Evolutionary conservation across 164 flowering plant genomes (phyloP).

Genomic region (Magnolia officinalis): DNA sequence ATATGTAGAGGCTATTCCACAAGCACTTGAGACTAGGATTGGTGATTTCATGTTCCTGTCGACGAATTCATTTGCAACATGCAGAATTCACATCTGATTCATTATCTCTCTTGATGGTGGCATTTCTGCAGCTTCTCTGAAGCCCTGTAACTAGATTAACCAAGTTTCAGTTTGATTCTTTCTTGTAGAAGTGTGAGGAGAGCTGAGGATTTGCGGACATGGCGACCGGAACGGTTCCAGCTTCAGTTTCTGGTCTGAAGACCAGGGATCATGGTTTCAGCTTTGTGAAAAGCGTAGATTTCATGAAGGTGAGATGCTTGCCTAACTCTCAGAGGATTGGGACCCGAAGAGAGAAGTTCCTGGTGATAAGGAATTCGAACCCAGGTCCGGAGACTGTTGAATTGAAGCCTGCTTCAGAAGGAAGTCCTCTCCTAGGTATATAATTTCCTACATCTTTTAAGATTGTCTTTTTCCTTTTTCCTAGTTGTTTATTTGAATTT

Average conservation of each 20-base stretch:
- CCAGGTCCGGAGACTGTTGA: conserved; percentile 62
- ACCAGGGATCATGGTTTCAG: conserved; percentile 45
- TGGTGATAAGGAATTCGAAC: conserved; percentile 50
- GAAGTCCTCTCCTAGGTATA: conserved; percentile 81
- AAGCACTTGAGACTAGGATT: too few relatives aligned
- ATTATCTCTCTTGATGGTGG: too few relatives aligned
- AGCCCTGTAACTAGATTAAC: neutral
- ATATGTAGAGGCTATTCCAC: too few relatives aligned
- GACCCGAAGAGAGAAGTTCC: conserved; percentile 34
- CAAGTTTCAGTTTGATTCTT: neutral
- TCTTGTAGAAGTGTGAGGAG: conserved; percentile 1
- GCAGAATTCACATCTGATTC: too few relatives aligned
- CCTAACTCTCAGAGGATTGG: conserved; percentile 43
- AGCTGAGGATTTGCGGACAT: conserved; percentile 22
- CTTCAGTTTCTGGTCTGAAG: conserved; percentile 52
- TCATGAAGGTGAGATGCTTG: conserved; percentile 38
- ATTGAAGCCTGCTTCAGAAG: conserved; percentile 76
- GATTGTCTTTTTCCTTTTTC: neutral
- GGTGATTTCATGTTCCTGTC: too few relatives aligned
- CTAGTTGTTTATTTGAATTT: neutral
- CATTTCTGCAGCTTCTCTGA: too few relatives aligned
- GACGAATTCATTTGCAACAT: too few relatives aligned
- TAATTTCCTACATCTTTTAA: neutral
- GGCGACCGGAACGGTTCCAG: conserved; percentile 71
- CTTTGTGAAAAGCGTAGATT: conserved; percentile 50